phyloP scores from a whole-genome alignment of 176 grass and related monocot species.

The Rhynchospora tenuis region DNA sequence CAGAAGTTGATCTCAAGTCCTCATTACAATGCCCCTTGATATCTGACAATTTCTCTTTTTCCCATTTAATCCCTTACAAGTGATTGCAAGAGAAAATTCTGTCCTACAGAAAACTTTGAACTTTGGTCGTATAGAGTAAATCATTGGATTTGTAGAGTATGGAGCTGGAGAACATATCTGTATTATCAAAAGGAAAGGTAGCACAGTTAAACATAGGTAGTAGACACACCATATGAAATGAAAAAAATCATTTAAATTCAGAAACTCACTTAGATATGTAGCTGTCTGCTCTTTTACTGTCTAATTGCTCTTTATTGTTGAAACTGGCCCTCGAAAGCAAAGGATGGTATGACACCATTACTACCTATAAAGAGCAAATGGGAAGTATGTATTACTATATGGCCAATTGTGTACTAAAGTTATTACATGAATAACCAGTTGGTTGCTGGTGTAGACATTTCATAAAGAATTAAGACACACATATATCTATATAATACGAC shows the following conservation, averaged over 20 bases:
- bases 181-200: background rate
- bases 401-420: too few relatives aligned
- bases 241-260: background rate
- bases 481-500: background rate
- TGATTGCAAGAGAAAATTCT: background rate
- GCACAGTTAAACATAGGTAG: background rate
- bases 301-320: background rate
- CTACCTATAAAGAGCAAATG: background rate
- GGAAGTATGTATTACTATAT: background rate
- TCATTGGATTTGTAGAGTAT: background rate
- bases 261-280: background rate
- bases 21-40: background rate
- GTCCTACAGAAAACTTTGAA: background rate
- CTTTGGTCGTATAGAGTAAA: background rate
- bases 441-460: background rate
- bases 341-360: background rate
- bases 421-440: background rate
- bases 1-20: background rate
- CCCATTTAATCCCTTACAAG: background rate
- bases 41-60: background rate
- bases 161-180: background rate
- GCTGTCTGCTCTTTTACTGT: background rate
- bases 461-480: background rate
- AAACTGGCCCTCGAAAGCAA: background rate
- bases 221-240: background rate